Conservation (phyloP, 2,329 filamentous ascomycete species). For the Beauveria australis region DNA sequence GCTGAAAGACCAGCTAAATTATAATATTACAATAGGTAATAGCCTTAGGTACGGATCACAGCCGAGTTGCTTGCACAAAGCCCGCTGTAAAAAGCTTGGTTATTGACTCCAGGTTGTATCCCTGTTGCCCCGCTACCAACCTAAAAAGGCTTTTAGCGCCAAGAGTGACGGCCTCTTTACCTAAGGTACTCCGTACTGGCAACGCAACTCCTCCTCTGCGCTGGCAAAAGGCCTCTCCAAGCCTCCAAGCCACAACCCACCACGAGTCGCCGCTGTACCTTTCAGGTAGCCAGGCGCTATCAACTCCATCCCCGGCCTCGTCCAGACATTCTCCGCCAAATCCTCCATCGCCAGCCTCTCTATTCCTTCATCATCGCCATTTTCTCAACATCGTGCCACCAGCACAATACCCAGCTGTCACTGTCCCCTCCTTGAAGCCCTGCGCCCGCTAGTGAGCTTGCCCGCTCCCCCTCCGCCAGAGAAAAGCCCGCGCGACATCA, state of each 20-base stretch:
- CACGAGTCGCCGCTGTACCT: slow-evolving; percentile 1
- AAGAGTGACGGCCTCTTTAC: not conserved
- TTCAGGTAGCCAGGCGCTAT: not conserved
- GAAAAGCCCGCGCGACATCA: slow-evolving; percentile 5
- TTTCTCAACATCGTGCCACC: too few species aligned
- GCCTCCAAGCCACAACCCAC: slow-evolving; percentile 6
- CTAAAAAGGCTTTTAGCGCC: not conserved
- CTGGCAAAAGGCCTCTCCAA: not conserved
- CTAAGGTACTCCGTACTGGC: too few species aligned
- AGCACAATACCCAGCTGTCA: not conserved
- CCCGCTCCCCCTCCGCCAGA: not conserved
- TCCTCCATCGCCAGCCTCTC: not conserved
- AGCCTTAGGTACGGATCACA: too few species aligned
- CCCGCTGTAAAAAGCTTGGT: not conserved
- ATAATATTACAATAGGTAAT: too few species aligned
- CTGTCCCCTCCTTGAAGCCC: not conserved
- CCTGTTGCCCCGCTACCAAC: too few species aligned
- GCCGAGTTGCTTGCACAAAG: not conserved
- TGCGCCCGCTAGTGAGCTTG: not conserved
- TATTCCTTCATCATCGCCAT: not conserved
- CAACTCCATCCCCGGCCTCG: not conserved
- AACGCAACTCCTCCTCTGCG: not conserved
- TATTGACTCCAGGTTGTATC: too few species aligned
- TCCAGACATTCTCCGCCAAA: not conserved
- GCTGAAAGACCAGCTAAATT: too few species aligned